A percentile compares a stretch with the other conserved stretches of the same genome.
phyloP scores from a whole-genome alignment of 495 filamentous ascomycete species.

The Penicillium simplicissimum region DNA sequence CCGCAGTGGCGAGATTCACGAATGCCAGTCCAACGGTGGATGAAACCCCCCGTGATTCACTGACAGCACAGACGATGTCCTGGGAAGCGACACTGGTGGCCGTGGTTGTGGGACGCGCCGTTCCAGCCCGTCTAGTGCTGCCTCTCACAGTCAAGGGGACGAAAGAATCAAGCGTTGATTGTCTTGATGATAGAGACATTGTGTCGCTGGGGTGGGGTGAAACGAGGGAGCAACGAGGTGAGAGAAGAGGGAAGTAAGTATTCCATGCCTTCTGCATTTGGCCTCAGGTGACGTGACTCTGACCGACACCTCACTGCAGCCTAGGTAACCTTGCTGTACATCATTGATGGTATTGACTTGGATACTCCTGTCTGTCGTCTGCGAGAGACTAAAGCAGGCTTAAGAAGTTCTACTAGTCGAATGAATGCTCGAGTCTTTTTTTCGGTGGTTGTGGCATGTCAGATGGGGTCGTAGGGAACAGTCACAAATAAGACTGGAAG shows the following conservation, averaged over 20 bases:
- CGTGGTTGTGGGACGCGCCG: constrained; percentile 53
- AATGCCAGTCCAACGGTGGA: constrained; percentile 89
- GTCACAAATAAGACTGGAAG: no score
- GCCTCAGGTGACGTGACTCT: neutral
- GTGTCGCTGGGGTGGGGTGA: neutral
- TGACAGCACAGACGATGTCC: constrained; percentile 85
- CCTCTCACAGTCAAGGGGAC: constrained; percentile 26
- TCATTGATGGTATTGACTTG: neutral
- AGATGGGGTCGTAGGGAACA: no score
- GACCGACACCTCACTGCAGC: neutral
- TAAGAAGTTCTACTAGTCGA: no score
- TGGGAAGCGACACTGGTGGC: constrained; percentile 73
- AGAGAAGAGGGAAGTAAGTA: neutral
- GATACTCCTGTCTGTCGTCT: neutral
- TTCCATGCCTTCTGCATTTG: neutral
- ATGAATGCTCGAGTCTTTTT: no score
- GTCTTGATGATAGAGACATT: constrained; percentile 11
- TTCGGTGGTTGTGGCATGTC: no score
- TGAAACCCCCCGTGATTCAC: constrained; percentile 81
- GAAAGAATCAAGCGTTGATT: constrained; percentile 24
- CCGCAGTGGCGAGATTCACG: constrained; percentile 79
- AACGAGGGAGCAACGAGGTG: neutral
- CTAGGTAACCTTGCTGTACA: neutral
- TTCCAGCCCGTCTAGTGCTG: constrained; percentile 46
- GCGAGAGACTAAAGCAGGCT: no score